Evolutionary conservation across 2,329 filamentous ascomycete species (phyloP).

Genomic region (Colletotrichum sp.): DNA sequence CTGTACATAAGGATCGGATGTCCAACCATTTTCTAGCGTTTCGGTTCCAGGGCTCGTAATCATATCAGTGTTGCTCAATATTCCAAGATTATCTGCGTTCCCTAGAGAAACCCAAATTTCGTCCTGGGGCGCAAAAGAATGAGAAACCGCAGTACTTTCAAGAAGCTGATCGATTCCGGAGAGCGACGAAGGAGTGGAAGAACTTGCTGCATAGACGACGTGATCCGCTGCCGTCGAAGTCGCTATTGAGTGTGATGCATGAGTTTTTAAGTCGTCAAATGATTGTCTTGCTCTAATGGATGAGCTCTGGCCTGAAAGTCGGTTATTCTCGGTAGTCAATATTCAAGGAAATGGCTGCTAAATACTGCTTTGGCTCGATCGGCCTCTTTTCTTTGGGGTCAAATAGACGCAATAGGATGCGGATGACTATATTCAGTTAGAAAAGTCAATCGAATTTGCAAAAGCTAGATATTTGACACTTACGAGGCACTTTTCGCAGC

Average conservation of each 20-base stretch:
- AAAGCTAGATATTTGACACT: not conserved
- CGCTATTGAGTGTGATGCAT: not conserved
- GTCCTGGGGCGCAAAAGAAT: not conserved
- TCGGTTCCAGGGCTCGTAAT: not conserved
- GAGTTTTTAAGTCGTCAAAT: not conserved
- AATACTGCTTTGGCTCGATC: not conserved
- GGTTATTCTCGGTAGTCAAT: not conserved
- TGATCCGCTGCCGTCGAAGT: not conserved
- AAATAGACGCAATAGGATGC: not conserved
- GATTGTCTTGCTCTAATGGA: not conserved
- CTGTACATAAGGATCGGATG: not conserved
- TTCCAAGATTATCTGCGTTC: not conserved
- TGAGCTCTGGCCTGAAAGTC: not conserved
- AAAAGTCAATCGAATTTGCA: not conserved
- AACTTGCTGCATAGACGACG: not conserved
- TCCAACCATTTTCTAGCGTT: not conserved
- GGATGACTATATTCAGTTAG: not conserved
- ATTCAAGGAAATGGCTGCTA: not conserved
- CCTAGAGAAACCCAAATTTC: not conserved
- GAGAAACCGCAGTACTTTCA: not conserved
- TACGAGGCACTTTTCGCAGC: constrained; percentile 3
- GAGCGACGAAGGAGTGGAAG: not conserved
- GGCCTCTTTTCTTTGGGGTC: constrained; percentile 1
- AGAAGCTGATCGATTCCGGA: not conserved
- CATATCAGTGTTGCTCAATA: not conserved